phyloP scores from a whole-genome alignment of 306 rosid species.

The Casuarina equisetifolia region DNA sequence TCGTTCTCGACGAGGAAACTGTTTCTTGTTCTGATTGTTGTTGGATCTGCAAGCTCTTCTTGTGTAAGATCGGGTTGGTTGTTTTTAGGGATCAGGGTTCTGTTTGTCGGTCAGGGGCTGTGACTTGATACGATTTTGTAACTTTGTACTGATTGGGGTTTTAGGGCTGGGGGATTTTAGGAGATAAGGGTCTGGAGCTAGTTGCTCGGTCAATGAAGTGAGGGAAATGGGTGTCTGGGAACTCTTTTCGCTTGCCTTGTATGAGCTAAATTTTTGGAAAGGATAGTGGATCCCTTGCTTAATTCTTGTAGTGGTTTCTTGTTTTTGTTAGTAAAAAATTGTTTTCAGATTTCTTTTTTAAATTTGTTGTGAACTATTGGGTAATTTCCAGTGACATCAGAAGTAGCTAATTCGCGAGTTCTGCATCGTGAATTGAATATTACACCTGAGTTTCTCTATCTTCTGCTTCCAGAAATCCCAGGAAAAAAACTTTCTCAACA shows the following conservation, averaged over 20 bases:
- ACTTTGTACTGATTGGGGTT: background rate
- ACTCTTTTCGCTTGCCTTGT: constrained; percentile 11
- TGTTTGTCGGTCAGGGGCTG: background rate
- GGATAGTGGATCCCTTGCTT: constrained; percentile 17
- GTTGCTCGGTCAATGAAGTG: constrained; percentile 11
- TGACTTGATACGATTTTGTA: constrained; percentile 1
- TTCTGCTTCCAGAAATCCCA: background rate
- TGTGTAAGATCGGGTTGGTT: background rate
- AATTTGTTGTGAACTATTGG: background rate
- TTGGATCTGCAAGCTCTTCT: constrained; percentile 17
- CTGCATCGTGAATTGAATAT: background rate
- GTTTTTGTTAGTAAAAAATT: background rate
- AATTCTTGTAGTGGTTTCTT: constrained; percentile 5
- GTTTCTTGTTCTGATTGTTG: constrained; percentile 5
- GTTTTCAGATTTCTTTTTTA: background rate
- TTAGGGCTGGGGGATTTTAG: background rate
- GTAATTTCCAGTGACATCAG: background rate
- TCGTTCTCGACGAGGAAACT: constrained; percentile 8
- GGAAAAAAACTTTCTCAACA: background rate
- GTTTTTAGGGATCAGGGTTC: constrained; percentile 20
- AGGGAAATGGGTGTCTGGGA: background rate
- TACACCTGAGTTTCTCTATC: background rate
- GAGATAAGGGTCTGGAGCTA: background rate
- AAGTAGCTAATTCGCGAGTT: background rate
- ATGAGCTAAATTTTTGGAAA: constrained; percentile 7